These are phyloP conservation scores for Penicillium paxilli DNA, from an alignment of 495 filamentous ascomycete species.

Conservation along the genomic window DNA sequence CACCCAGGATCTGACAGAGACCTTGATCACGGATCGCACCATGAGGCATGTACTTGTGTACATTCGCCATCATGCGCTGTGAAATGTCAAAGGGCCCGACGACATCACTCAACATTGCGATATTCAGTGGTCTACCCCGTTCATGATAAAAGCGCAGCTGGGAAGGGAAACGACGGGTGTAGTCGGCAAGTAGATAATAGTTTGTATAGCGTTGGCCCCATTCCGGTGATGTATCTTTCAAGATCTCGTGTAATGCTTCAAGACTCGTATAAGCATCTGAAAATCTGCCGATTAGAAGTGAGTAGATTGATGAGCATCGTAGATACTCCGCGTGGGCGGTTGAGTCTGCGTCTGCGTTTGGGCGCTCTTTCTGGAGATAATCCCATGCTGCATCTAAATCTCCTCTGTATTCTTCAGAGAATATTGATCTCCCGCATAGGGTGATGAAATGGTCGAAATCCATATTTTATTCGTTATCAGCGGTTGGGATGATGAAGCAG, in stretches of 20 bases:
- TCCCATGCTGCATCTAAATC: slow-evolving; percentile 18
- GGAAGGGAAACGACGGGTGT: slow-evolving; percentile 22
- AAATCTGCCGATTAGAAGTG: slow-evolving; percentile 18
- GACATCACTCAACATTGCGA: slow-evolving; percentile 11
- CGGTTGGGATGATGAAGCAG: neutral
- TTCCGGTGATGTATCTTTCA: slow-evolving; percentile 16
- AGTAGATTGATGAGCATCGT: slow-evolving; percentile 18
- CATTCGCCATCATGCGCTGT: slow-evolving; percentile 8
- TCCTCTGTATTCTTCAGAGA: slow-evolving; percentile 24
- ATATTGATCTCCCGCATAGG: slow-evolving; percentile 21
- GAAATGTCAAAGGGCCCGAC: slow-evolving; percentile 11
- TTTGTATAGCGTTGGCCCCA: slow-evolving; percentile 26
- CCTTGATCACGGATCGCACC: slow-evolving; percentile 11
- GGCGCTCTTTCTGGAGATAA: slow-evolving; percentile 5
- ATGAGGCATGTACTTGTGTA: neutral
- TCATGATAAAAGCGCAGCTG: slow-evolving; percentile 25
- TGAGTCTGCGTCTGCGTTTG: neutral
- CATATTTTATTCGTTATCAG: slow-evolving; percentile 1
- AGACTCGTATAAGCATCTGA: slow-evolving; percentile 19
- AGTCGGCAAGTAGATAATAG: slow-evolving; percentile 22
- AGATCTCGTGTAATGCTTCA: slow-evolving; percentile 2
- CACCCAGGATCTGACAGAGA: slow-evolving; percentile 1
- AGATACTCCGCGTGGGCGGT: slow-evolving; percentile 17
- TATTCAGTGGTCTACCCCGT: slow-evolving; percentile 10
- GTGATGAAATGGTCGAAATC: slow-evolving; percentile 16